These are phyloP conservation scores for Gnetum montanum DNA, from an alignment of 75 land plant species.

Conservation along the genomic window DNA sequence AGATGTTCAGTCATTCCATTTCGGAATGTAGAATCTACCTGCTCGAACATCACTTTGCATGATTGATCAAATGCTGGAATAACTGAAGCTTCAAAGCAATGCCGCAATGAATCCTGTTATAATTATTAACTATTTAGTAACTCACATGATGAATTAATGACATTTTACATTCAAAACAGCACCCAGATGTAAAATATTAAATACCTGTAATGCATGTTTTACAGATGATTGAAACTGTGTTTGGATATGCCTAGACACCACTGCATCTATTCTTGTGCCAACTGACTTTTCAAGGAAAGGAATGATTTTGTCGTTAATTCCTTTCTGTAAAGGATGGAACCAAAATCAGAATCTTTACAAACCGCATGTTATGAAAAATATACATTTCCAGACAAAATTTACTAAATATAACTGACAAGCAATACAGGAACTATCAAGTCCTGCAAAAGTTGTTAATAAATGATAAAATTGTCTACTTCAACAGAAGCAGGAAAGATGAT, in stretches of 20 bases:
- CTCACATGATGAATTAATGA: no score
- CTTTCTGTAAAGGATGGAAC: conserved; percentile 68
- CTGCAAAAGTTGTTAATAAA: no score
- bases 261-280: conserved; percentile 65
- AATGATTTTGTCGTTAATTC: conserved; percentile 75
- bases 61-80: conserved; percentile 90
- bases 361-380: no score
- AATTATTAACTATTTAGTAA: not conserved
- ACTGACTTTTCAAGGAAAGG: conserved; percentile 75
- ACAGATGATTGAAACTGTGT: conserved; percentile 80
- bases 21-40: conserved; percentile 88
- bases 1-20: conserved; percentile 85
- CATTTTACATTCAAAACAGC: no score
- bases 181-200: no score
- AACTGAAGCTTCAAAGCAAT: conserved; percentile 61
- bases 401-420: no score
- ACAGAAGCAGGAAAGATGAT: no score
- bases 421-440: no score
- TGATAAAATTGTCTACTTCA: no score
- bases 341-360: no score
- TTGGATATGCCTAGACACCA: conserved; percentile 69
- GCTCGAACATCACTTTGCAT: conserved; percentile 92
- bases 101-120: conserved; percentile 70
- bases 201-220: conserved; percentile 83
- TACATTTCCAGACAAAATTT: no score